These are phyloP conservation scores for Haematococcus lacustris DNA, from an alignment of 139 green algal species.

Conservation along the genomic window DNA sequence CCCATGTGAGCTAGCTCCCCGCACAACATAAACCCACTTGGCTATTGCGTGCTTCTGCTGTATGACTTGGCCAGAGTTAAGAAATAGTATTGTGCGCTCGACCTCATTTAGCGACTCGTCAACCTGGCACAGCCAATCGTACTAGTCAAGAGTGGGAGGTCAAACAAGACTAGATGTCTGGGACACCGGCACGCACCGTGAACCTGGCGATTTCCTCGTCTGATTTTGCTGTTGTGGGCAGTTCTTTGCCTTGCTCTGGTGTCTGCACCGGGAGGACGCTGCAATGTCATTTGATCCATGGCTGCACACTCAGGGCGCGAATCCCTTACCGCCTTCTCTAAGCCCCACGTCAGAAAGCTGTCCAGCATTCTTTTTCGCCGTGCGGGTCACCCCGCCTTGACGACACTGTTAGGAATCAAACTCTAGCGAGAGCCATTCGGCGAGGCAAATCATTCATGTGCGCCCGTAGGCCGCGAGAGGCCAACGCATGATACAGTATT, in stretches of 20 bases:
- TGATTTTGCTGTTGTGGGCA: slow-evolving; percentile 19
- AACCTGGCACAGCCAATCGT: slow-evolving; percentile 15
- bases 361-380: too few relatives aligned
- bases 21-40: slow-evolving; percentile 18
- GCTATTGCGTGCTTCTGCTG: slow-evolving; percentile 37
- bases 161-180: background rate
- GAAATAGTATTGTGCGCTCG: slow-evolving; percentile 31
- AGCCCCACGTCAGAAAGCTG: slow-evolving; percentile 11
- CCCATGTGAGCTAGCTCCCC: background rate
- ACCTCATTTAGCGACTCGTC: slow-evolving; percentile 34
- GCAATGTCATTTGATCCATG: background rate
- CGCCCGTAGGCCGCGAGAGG: too few relatives aligned
- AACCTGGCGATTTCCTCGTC: slow-evolving; percentile 32
- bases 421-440: too few relatives aligned
- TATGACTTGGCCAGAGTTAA: slow-evolving; percentile 30
- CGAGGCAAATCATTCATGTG: too few relatives aligned
- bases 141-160: background rate
- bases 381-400: too few relatives aligned
- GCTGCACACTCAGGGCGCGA: background rate
- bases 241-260: slow-evolving; percentile 18
- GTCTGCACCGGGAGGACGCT: background rate
- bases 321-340: slow-evolving; percentile 6
- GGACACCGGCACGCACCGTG: slow-evolving; percentile 12
- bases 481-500: too few relatives aligned
- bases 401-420: too few relatives aligned